Evolutionary conservation across 345 rosid genomes (phyloP).

Genomic region (Eucalyptus pauciflora): DNA sequence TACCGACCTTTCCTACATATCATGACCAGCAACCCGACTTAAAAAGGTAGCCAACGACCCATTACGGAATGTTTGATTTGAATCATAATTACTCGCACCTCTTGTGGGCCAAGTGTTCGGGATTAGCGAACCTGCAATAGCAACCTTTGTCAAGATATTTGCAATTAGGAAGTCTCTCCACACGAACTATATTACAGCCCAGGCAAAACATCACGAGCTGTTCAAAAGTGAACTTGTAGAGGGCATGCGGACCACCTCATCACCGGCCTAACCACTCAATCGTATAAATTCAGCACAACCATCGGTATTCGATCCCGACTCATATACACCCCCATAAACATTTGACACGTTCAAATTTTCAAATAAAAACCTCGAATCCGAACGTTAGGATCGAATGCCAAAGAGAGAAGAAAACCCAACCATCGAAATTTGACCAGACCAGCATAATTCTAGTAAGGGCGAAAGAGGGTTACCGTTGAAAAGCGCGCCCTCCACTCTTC

Average conservation of each 20-base stretch:
- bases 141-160: rapidly evolving
- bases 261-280: rapidly evolving
- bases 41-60: rapidly evolving
- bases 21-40: rapidly evolving
- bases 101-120: rapidly evolving
- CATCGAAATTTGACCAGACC: background rate
- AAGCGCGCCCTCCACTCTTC: background rate
- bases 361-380: background rate
- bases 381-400: background rate
- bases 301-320: background rate
- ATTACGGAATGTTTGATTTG: rapidly evolving
- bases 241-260: background rate
- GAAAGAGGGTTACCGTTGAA: background rate
- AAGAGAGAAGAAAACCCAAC: background rate
- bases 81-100: rapidly evolving
- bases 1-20: rapidly evolving
- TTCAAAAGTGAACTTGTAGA: background rate
- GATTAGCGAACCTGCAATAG: rapidly evolving
- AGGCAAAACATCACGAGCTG: rapidly evolving
- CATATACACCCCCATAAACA: background rate
- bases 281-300: background rate
- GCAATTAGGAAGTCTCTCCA: rapidly evolving
- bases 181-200: rapidly evolving
- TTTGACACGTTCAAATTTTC: background rate
- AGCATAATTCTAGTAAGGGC: background rate